Conservation (phyloP, 257 asterid species). For the Solanum arcanum region DNA sequence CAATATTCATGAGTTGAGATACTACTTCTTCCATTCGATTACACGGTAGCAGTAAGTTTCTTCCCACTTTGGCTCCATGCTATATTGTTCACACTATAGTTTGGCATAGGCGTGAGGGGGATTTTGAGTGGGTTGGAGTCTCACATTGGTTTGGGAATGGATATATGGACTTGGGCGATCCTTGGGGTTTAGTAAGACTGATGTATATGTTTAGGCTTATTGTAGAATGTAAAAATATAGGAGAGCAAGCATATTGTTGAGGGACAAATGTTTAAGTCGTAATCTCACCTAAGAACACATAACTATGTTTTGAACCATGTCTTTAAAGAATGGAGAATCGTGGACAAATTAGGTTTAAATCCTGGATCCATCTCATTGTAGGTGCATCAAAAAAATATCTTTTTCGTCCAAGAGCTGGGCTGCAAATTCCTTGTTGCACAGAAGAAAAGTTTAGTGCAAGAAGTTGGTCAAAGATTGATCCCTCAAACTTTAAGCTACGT, state of each 20-base stretch:
- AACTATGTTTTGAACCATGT: background rate
- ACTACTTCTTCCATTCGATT: background rate
- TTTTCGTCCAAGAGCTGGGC: conserved; percentile 77
- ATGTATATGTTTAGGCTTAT: background rate
- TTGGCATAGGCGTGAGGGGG: background rate
- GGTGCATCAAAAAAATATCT: conserved; percentile 59
- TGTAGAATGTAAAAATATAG: background rate
- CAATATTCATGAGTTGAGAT: background rate
- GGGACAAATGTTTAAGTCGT: background rate
- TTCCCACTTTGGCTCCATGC: background rate
- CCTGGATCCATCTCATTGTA: background rate
- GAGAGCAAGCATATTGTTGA: background rate
- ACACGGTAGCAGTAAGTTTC: background rate
- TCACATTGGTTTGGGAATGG: background rate
- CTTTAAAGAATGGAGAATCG: background rate
- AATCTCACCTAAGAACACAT: background rate
- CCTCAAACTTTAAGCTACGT: conserved; percentile 72
- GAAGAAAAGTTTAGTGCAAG: conserved; percentile 60
- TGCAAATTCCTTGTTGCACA: conserved; percentile 51
- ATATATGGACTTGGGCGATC: background rate
- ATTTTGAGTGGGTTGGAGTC: background rate
- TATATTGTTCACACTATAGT: background rate
- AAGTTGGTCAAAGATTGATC: conserved; percentile 73
- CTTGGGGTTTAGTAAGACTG: background rate
- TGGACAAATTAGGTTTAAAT: background rate